Evolutionary conservation across 1,284 basidiomycete species (phyloP), one percentile per base, ranked within the genome.

Genomic region (Fistulina hepatica): DNA sequence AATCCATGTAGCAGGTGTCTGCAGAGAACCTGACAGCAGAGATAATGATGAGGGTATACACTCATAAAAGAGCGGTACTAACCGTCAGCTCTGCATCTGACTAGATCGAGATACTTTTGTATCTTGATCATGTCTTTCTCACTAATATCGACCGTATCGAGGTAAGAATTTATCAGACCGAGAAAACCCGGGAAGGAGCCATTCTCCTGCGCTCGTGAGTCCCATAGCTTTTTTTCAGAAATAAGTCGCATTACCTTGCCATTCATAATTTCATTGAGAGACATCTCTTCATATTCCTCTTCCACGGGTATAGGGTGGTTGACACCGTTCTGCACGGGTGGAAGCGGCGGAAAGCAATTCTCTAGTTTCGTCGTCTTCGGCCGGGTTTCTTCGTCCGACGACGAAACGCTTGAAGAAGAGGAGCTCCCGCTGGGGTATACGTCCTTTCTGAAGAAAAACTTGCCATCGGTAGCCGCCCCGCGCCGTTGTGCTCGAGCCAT

Each of bases 1-100:
- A 41, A 97, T 92, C 90, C 90, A 99, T 6, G 78, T 78, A 2
- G 95, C 95, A 1, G 89, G 76, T 0, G 95, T 98, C 52, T 79
- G 60, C n/a, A 97, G 67, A 12, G 78, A 67, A 12, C 91, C 88
- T 89, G 41, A 9, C 39, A 17, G 22, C 33, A 32, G 36, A 25
- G 44, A 27, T 41, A 28, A 42, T n/a, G 15, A 34, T 22, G 13
- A 31, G 20, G 37, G 24, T 20, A 26, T 20, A 21, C 26, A 28
- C 9, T 4, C 9, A 24, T 19, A 36, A 31, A 19, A 2, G 36
- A 12, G 34, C 26, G 27, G 8, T 2, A 60, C 73, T 48, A 36
- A 81, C 93, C 93, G 52, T 82, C 76, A 4, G 93, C 82, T 31
- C 94, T 69, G 36, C 69, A 63, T 46, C 76, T 75, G 47, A 97